Percentiles rank a stretch among this genome's conserved stretches.
phyloP scores from a whole-genome alignment of 2,329 filamentous ascomycete species.

The Lecanicillium sp. region DNA sequence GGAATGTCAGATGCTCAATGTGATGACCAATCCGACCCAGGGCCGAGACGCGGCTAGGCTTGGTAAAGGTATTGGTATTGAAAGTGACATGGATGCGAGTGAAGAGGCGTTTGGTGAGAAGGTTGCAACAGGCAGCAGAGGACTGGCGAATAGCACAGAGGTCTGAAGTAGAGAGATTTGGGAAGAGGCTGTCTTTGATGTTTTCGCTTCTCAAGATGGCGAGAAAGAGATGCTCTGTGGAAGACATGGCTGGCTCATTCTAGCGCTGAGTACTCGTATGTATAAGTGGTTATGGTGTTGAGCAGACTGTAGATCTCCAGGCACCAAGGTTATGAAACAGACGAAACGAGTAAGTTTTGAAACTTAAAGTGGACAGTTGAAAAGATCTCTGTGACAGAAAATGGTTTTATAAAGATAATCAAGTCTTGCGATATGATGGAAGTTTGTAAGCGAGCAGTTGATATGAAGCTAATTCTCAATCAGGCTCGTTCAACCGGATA shows the following conservation, averaged over 20 bases:
- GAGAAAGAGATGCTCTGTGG: conserved; percentile 41
- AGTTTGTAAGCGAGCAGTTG: too few species aligned
- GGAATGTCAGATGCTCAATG: conserved; percentile 70
- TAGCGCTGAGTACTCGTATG: conserved; percentile 12
- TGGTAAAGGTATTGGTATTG: conserved; percentile 66
- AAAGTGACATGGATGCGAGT: conserved; percentile 62
- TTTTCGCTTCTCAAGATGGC: conserved; percentile 44
- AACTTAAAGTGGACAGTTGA: too few species aligned
- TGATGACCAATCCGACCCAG: conserved; percentile 71
- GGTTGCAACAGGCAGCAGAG: conserved; percentile 61
- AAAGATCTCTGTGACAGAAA: too few species aligned
- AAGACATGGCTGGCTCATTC: conserved; percentile 47
- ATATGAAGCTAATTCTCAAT: too few species aligned
- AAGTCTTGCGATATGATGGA: too few species aligned
- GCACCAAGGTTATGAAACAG: too few species aligned
- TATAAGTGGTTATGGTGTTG: conserved; percentile 1
- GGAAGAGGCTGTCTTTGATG: conserved; percentile 42
- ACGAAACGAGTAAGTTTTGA: too few species aligned
- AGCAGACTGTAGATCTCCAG: conserved; percentile 7
- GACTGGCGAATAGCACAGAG: conserved; percentile 55
- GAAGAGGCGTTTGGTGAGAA: conserved; percentile 63
- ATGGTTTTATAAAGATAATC: too few species aligned
- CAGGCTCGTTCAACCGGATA: too few species aligned
- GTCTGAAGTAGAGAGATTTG: conserved; percentile 39
- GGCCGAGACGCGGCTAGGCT: conserved; percentile 62